phyloP scores from a whole-genome alignment of 805 yeast genomes.

The Candida xyloterini region DNA sequence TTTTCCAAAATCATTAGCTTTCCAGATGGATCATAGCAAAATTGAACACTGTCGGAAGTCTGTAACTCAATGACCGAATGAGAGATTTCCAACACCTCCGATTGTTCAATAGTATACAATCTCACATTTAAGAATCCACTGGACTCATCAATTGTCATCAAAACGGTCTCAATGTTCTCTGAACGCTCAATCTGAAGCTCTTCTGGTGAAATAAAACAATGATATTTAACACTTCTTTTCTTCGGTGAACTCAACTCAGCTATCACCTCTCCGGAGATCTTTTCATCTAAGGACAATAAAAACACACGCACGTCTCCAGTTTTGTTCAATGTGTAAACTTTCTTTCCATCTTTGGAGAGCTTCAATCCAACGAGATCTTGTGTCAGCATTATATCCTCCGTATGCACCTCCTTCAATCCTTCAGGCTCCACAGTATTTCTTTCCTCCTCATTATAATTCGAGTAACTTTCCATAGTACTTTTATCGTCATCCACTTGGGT shows the following conservation, averaged over 20 bases:
- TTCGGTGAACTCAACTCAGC: constrained; percentile 10
- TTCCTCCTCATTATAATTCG: constrained; percentile 31
- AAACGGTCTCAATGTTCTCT: constrained; percentile 20
- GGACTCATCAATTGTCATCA: constrained; percentile 23
- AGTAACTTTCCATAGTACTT: constrained; percentile 27
- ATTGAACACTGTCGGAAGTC: constrained; percentile 12
- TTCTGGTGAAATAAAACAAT: constrained; percentile 28
- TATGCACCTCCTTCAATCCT: constrained; percentile 33
- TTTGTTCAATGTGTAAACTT: constrained; percentile 30
- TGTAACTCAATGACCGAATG: constrained; percentile 25
- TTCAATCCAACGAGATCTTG: constrained; percentile 26
- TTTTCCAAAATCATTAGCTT: constrained; percentile 27
- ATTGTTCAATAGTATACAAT: constrained; percentile 26
- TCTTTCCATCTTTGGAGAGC: constrained; percentile 27
- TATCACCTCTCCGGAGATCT: constrained; percentile 9
- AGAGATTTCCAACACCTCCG: constrained; percentile 30
- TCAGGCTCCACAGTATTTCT: constrained; percentile 31
- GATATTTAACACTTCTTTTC: constrained; percentile 18
- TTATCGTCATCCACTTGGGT: constrained; percentile 27
- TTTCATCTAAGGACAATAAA: constrained; percentile 19
- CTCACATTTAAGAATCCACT: constrained; percentile 22
- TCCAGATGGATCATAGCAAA: constrained; percentile 31
- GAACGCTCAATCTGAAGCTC: constrained; percentile 24
- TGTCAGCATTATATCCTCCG: constrained; percentile 28
- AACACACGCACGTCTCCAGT: constrained; percentile 32